Base-by-base conservation (phyloP, 208 protist species). In the Borovskyia barvae region DNA sequence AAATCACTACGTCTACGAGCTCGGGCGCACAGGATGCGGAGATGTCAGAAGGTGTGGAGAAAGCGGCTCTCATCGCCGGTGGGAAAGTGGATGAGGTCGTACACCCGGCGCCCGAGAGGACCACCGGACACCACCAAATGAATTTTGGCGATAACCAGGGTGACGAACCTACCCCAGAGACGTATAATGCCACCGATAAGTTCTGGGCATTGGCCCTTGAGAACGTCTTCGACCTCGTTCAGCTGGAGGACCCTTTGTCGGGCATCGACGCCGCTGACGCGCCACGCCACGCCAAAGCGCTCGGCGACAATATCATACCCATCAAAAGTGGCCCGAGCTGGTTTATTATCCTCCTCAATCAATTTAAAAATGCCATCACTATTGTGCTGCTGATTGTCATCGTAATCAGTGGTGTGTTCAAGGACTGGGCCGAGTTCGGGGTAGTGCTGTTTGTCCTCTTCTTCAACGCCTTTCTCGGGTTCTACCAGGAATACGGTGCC, bases 321-420 rank as follows among this genome's bases (percentile, higher is more conserved):
- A 88, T 94, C 71, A 68, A 75, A 37, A 80, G 85, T 19, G 88
- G 85, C 7, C 71, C 82, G 30, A 86, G 75, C 54, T 82, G 78
- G 71, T 59, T 82, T 17, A 52, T 72, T 53, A 82, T 96, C 33
- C 66, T 96, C 12, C 46, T 61, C 5, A 49, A 49, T 22, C 87
- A 96, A 47, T 93, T 93, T 54, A 65, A 94, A 66, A 94, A 91
- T 51, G 80, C 82, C 65, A 96, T 96, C 60, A 93, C 82, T 19
- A 56, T 94, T 22, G 82, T 96, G 51, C 75, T 96, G 45, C 39
- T 77, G 19, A 85, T 93, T 45, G 85, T 94, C 32, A 77, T 87
- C 53, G 71, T 92, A 26, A 93, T 94, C 51, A 87, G 77, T 53
- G 82, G 52, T 40, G 60, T 89, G 39, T 91, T 93, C 47, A 66